Base-by-base conservation (phyloP, 2,329 filamentous ascomycete species). In the Paecilomyces dactylethromorphus region DNA sequence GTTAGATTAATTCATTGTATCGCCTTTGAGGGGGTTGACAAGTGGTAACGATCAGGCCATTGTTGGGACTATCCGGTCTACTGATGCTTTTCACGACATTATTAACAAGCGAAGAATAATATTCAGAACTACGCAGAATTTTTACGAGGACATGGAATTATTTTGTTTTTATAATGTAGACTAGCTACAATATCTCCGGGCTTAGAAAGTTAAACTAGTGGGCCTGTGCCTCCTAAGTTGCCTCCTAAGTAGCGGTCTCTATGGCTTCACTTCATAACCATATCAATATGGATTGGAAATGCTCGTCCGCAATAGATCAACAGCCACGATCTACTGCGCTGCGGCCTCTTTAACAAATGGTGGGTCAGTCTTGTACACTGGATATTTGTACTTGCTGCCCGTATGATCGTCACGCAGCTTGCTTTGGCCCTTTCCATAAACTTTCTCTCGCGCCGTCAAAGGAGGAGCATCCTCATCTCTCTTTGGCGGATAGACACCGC, bases 351-450 rank as follows among this genome's bases (percentile, higher is more conserved):
- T 67, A 60, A 45, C 65, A 59, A 74, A 77, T 3, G 76, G 71
- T 24, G 65, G 57, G 31, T 85, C 81, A 64, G 87, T 83, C 58
- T 80, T 70, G 63, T 87, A 88, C 1, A 85, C 80, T 64, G 83
- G 78, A 63, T 87, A 88, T 72, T 84, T 86, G 67, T 87, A 88
- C 62, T 65, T 70, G 55, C 79, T 82, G 0, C 85, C 86, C 0
- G 76, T 66, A 69, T 88, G 86, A 69, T 88, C 86, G 62, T 75
- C 75, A 39, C 84, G 76, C 59, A 88, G 66, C 13, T 78, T 74
- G 5, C 71, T 78, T 68, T 87, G 85, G 0, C 85, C 86, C 60
- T 76, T 77, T 0, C 85, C 84, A 68, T 87, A 87, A 0, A 87
- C 74, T 71, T 82, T 87, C 71, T 88, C 86, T 18, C 84, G 73